A percentile compares a stretch with the other conserved stretches of the same genome.
Evolutionary conservation across 768 basidiomycete species (phyloP).

Genomic region (Tephrocybe sp.): DNA sequence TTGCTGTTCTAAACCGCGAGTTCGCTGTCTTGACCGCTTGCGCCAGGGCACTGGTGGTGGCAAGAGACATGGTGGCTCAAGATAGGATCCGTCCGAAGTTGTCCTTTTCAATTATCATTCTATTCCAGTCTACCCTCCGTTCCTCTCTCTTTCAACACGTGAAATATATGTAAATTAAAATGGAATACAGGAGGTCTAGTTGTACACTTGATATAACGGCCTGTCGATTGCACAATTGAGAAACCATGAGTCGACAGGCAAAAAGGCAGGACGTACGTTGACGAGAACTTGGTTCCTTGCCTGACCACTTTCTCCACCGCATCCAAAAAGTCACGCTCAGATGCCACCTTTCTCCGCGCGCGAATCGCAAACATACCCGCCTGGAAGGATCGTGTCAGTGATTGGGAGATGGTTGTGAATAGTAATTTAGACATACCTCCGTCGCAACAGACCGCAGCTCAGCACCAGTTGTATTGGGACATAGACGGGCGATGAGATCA

Average conservation of each 20-base stretch:
- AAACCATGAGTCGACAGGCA: neutral
- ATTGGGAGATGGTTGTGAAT: conserved; percentile 3
- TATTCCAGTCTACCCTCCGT: neutral
- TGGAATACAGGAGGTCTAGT: conserved; percentile 46
- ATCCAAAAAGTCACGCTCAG: conserved; percentile 96
- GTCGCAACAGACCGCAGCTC: conserved; percentile 96
- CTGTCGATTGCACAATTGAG: conserved; percentile 34
- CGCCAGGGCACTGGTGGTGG: neutral
- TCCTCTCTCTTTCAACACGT: neutral
- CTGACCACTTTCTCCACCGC: conserved; percentile 98
- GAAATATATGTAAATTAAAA: conserved; percentile 9
- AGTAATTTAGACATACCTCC: conserved; percentile 57
- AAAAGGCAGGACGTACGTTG: conserved; percentile 67
- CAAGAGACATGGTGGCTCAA: conserved; percentile 10
- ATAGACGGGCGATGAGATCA: conserved; percentile 93
- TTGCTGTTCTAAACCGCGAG: conserved; percentile 7
- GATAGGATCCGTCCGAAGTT: conserved; percentile 18
- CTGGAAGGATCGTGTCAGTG: conserved; percentile 32
- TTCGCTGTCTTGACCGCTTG: conserved; percentile 9
- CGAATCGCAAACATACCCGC: conserved; percentile 99
- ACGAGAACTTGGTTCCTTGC: conserved; percentile 97
- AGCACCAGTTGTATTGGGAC: conserved; percentile 98
- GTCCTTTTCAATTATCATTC: neutral
- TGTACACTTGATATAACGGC: conserved; percentile 92
- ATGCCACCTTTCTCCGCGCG: conserved; percentile 92